Base-by-base conservation (phyloP, 2,329 filamentous ascomycete species). In the Diplocarpon mali region DNA sequence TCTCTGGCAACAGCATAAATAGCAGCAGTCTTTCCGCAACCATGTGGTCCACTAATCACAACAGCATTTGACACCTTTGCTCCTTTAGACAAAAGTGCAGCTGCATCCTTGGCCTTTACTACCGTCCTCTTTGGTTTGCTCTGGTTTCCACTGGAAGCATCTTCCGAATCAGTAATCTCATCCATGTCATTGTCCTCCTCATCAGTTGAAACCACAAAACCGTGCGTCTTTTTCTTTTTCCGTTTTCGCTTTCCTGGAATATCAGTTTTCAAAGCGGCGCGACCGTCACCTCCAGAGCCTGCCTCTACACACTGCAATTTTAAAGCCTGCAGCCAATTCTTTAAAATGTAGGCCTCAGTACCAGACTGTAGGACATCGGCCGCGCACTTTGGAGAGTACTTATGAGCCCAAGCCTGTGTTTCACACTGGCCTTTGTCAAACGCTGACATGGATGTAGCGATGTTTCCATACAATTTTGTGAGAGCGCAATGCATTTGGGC, bases 1-100 rank as follows among this genome's bases (percentile, higher is more conserved):
- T 98, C 90, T 58, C 85, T 90, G 4, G 92, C 90, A 35, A 89
- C 83, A 3, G 92, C 92, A 62, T 93, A 89, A 0, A 95, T 83
- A 1, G 88, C 80, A 5, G 93, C 89, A 11, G 89, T 94, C 66
- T 98, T 98, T 2, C 92, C 93, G 60, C 83, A 90, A 0, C 92
- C 92, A 53, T 85, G 73, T 2, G 90, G 87, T 0, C 92, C 92
- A 57, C 87, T 95, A 28, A 98, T 70, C 7, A 98, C 68, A n/a
- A 95, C 76, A 0, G 82, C 76, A 63, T 95, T 95, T 40, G 73
- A 72, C 28, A 82, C 61, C 38, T 74, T 76, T 13, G 34, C 20
- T 30, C 35, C 41, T 39, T 74, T 76, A 11, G 28, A 32, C 16
- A 16, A 27, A n/a, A 31, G 35, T 5, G 40, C 40, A 17, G 35